Base-by-base conservation (phyloP, 306 rosid species). In the Adenanthera pavonina region DNA sequence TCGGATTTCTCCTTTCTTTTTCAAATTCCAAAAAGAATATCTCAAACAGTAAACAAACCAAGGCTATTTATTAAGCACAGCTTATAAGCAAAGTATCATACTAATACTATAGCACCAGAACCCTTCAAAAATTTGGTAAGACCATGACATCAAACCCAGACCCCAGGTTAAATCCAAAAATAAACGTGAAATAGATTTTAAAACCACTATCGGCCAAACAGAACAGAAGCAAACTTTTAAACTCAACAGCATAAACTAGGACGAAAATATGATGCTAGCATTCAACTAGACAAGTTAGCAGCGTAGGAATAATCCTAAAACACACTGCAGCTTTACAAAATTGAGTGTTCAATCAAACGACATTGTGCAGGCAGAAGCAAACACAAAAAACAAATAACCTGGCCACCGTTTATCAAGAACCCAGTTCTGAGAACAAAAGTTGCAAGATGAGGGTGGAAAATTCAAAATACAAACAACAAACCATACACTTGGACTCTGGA, bases 351-450 rank as follows among this genome's bases (percentile, higher is more conserved):
- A 6, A 51, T 25, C 13, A 7, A 70, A 13, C 6, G 1, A 70
- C 4, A 47, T 20, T 25, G 20, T 7, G 20, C 20, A 14, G 16
- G 59, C 59, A 47, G 5, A 4, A 52, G n/a, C 14, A 8, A 36
- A 51, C 30, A n/a, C 33, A 3, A 15, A 34, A n/a, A 56, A 13
- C 8, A 51, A 34, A 53, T 4, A 33, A 59, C 74, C 81, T 19
- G 5, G 84, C 91, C 90, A 88, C 87, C 91, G 91, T 51, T 82
- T 51, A 62, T 88, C 88, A 30, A 90, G 91, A 78, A 86, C 91
- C 90, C 90, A 84, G 80, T 84, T 88, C 89, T 84, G 91, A 0
- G 81, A 89, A 80, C 76, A 76, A 49, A 25, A 30, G 68, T 74
- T 69, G 43, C 62, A 66, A 8, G 81, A 86, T 1, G 82, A 82